Evolutionary conservation across 2,329 filamentous ascomycete genomes (phyloP).

Genomic region (Cyclaneusma minus): DNA sequence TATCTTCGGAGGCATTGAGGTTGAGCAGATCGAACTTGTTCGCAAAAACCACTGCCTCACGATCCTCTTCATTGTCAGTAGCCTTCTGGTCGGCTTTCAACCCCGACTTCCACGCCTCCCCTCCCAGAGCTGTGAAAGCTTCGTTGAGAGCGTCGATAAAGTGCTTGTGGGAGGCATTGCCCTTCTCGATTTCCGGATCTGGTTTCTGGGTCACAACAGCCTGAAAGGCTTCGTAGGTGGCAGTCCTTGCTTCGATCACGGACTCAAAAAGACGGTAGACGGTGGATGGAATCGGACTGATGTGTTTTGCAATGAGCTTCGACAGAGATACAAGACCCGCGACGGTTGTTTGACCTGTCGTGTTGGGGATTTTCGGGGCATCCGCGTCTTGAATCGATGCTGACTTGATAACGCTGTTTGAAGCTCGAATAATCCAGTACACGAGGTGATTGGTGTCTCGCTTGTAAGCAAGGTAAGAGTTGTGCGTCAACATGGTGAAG

Average conservation of each 20-base stretch:
- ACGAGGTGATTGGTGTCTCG: conserved; percentile 21
- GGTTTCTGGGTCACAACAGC: conserved; percentile 3
- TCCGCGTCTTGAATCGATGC: conserved; percentile 5
- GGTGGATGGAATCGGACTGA: conserved; percentile 15
- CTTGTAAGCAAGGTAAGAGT: conserved; percentile 24
- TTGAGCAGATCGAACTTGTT: conserved; percentile 16
- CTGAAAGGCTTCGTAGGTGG: conserved; percentile 4
- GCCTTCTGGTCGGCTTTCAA: conserved; percentile 4
- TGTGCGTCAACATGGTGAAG: conserved; percentile 13
- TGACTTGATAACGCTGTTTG: conserved; percentile 20
- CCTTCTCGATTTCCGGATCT: conserved; percentile 8
- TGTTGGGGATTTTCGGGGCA: conserved; percentile 16
- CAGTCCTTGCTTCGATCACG: conserved; percentile 6
- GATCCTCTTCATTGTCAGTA: conserved; percentile 7
- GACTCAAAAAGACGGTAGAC: conserved; percentile 6
- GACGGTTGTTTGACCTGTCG: conserved; percentile 22
- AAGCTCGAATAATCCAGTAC: conserved; percentile 24
- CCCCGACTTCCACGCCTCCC: conserved; percentile 6
- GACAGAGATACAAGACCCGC: conserved; percentile 22
- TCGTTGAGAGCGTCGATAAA: conserved; percentile 7
- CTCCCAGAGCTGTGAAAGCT: conserved; percentile 6
- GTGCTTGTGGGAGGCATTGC: conserved; percentile 6
- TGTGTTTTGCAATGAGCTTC: conserved; percentile 23
- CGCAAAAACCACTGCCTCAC: conserved; percentile 14
- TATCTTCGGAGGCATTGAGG: conserved; percentile 8